Evolutionary conservation across 768 basidiomycete genomes (phyloP), one percentile per base, ranked within the genome.

Genomic region (Suillus cothurnatus): DNA sequence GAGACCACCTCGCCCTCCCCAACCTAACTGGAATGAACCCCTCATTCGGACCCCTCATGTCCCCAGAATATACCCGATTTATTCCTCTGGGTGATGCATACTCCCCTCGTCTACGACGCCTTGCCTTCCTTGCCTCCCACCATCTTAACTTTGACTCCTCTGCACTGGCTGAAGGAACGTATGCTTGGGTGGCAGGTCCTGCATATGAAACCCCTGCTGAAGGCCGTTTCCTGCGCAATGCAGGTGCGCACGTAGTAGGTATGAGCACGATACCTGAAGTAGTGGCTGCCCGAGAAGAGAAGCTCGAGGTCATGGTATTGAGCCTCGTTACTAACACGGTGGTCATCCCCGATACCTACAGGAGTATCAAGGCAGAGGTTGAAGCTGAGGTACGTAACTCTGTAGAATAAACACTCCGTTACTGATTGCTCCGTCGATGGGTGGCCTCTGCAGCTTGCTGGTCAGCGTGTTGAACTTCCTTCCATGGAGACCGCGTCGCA

Each of bases 211-310:
- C 92, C 0, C 88, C 91, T 3, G 94, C 93, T 0, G 94, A 97
- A 70, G 94, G 93, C 38, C 81, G 88, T 57, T 88, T 95, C 77
- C 78, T 96, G 47, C 80, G 90, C 19, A 77, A 78, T 9, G 87
- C 86, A 0, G 94, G 94, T 4, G 94, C 90, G 1, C 93, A 94
- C 70, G 91, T 95, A n/a, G 94, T 95, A 2, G 94, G 94, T 2
- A 96, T 96, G 94, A 94, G 92, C 69, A 96, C 95, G 0, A 86
- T 95, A 19, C 94, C 94, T 0, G 94, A 96, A 77, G 94, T 96
- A 31, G 80, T 95, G 28, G 91, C 87, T 0, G 94, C 91, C 11
- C 78, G 87, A 57, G 88, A 93, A 72, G 90, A 89, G 71, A 90
- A 89, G 0, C 69, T 96, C 63, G 84, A 91, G 62, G 86, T 91